Base-by-base conservation (phyloP, 805 yeast species). In the Scheffersomyces coipomensis region DNA sequence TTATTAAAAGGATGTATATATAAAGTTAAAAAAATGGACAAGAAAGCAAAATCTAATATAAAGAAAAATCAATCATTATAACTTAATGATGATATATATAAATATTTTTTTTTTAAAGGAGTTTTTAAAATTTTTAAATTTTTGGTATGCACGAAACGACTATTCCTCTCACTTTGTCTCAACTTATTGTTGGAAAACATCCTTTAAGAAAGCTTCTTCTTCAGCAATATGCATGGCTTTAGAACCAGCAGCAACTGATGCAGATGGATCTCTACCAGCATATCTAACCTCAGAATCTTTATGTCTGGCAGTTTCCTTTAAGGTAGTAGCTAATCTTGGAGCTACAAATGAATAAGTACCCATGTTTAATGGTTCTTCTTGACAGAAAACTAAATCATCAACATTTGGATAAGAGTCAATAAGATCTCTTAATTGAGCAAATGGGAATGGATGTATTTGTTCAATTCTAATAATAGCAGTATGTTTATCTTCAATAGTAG, bases 381-480 rank as follows among this genome's bases (percentile, higher is more conserved):
- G 99, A 70, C 95, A 85, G 91, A 90, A 93, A 34, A 90, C 95
- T 51, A 93, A 71, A 64, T 93, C 99, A 64, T 85, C 83, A 46
- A 84, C 62, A 64, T 81, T 81, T 57, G 95, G 88, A 75, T 85
- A 93, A 34, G 81, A 63, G 68, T 85, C 74, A 55, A 93, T 71
- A 19, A 88, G 71, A 52, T 91, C 97, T 61, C 88, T 84, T 55
- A 93, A 70, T 73, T 88, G 97, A 40, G 93, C 90, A 71, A 74
- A 93, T 68, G 99, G 99, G 97, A 93, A 93, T 67, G 99, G 99
- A 62, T 93, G 97, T 58, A 90, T 62, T 75, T 93, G 98, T 72
- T 93, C 99, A 55, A 93, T 58, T 71, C 83, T 88, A 57, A 90
- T 66, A 65, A 93, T 74, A 3, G 98, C 97, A 43, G 97, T 88